phyloP scores from a whole-genome alignment of 2,329 filamentous ascomycete species.

The Penicillium hesseltinei region DNA sequence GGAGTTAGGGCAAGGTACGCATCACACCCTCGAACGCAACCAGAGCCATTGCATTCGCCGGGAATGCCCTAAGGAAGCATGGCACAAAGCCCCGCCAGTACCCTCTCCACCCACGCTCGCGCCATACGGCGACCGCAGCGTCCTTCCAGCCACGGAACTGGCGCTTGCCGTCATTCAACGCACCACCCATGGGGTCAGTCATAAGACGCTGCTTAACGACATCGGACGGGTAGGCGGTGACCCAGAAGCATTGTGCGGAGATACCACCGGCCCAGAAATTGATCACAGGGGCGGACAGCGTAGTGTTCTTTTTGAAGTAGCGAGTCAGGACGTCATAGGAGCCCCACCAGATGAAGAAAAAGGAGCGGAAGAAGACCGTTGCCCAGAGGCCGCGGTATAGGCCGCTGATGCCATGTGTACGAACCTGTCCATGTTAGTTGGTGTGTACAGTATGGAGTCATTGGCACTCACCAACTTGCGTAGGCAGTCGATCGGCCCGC shows the following conservation, averaged over 20 bases:
- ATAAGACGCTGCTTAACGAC: conserved; percentile 96
- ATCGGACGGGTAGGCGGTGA: conserved; percentile 86
- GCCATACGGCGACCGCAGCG: conserved; percentile 73
- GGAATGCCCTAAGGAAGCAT: conserved; percentile 90
- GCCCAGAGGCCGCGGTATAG: conserved; percentile 83
- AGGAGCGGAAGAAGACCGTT: conserved; percentile 82
- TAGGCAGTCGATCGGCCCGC: conserved; percentile 81
- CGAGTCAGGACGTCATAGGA: conserved; percentile 83
- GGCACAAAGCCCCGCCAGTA: conserved; percentile 94
- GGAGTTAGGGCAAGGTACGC: conserved; percentile 52
- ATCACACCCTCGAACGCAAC: conserved; percentile 92
- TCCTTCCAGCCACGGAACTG: conserved; percentile 75
- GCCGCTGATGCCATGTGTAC: conserved; percentile 69
- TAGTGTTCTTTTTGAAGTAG: conserved; percentile 64
- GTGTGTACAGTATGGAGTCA: neutral
- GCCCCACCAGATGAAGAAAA: conserved; percentile 99
- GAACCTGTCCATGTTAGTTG: conserved; percentile 33
- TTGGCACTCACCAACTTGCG: conserved; percentile 54
- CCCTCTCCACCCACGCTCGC: conserved; percentile 71
- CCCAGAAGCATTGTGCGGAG: conserved; percentile 91
- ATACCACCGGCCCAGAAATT: conserved; percentile 98
- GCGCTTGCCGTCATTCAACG: conserved; percentile 63
- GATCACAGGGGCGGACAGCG: conserved; percentile 71
- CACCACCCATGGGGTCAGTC: conserved; percentile 82
- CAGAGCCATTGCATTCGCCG: conserved; percentile 90